Percentiles rank a stretch among this genome's conserved stretches.
Evolutionary conservation across 225 moss, liverwort and hornwort genomes (phyloP).

Genomic region (Antitrichia curtipendula): DNA sequence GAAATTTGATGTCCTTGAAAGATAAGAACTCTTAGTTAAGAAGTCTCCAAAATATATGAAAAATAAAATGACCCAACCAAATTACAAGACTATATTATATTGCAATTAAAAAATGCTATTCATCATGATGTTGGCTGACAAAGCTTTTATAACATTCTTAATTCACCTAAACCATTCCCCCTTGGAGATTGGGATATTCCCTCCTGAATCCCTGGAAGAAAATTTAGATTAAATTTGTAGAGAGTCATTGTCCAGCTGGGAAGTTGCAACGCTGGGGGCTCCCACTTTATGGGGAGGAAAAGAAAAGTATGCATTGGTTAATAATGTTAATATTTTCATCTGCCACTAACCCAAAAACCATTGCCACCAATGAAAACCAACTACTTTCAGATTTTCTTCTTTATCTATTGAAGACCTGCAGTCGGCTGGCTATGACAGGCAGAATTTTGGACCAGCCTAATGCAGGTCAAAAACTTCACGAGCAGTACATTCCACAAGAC

Average conservation of each 20-base stretch:
- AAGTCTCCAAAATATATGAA: not conserved
- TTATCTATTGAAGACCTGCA: not conserved
- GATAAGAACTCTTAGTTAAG: not conserved
- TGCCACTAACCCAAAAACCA: not conserved
- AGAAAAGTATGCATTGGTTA: too few relatives aligned
- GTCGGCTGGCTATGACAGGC: not conserved
- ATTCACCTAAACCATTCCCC: not conserved
- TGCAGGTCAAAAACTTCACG: too few relatives aligned
- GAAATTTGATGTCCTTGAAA: not conserved
- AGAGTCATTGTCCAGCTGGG: not conserved
- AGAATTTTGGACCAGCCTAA: too few relatives aligned
- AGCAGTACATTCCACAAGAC: too few relatives aligned
- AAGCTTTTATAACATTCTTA: not conserved
- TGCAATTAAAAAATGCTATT: too few relatives aligned
- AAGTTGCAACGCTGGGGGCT: not conserved
- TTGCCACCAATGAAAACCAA: not conserved
- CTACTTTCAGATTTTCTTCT: too few relatives aligned
- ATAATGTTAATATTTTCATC: not conserved
- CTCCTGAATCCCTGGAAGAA: fast-evolving
- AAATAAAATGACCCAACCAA: not conserved
- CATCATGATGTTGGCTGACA: fast-evolving
- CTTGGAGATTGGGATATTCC: not conserved
- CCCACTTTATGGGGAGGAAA: not conserved
- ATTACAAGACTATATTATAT: fast-evolving
- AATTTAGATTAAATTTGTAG: too few relatives aligned